Conservation (phyloP, 139 green algal species). For the Chlorella sp. region DNA sequence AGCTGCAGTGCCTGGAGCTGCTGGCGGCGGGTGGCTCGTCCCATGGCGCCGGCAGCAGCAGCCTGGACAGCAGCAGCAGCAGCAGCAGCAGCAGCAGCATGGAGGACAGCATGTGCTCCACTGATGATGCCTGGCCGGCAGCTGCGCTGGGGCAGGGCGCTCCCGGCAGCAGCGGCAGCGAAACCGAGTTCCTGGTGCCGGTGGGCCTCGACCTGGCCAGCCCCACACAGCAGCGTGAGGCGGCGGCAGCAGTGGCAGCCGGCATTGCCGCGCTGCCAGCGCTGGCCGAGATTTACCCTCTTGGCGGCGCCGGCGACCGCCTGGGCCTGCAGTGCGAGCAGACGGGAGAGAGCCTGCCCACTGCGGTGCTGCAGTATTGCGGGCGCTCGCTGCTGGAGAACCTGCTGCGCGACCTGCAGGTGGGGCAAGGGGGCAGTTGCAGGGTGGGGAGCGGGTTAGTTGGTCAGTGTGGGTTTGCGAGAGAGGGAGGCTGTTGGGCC, state of each 20-base stretch:
- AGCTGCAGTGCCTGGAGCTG: slow-evolving; percentile 86
- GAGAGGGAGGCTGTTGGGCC: too few relatives aligned
- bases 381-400: slow-evolving; percentile 92
- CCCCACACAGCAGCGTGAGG: slow-evolving; percentile 40
- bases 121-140: not conserved
- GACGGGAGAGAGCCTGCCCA: slow-evolving; percentile 91
- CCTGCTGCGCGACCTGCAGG: slow-evolving; percentile 93
- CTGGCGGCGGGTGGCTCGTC: slow-evolving; percentile 47
- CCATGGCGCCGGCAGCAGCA: not conserved
- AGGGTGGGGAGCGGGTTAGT: too few relatives aligned
- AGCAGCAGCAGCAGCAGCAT: not conserved
- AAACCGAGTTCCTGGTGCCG: slow-evolving; percentile 66
- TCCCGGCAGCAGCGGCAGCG: not conserved
- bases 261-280: slow-evolving; percentile 81
- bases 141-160: not conserved
- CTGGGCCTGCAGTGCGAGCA: slow-evolving; percentile 88
- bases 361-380: slow-evolving; percentile 95
- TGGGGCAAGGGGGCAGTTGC: not conserved
- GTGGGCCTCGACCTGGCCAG: slow-evolving; percentile 74
- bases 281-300: slow-evolving; percentile 95
- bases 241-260: slow-evolving; percentile 48
- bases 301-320: slow-evolving; percentile 95
- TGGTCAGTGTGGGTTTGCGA: not conserved
- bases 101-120: not conserved
- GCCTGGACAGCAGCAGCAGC: not conserved